Conservation (phyloP, 2,329 filamentous ascomycete genomes). For the Aspergillus luchuensis region DNA sequence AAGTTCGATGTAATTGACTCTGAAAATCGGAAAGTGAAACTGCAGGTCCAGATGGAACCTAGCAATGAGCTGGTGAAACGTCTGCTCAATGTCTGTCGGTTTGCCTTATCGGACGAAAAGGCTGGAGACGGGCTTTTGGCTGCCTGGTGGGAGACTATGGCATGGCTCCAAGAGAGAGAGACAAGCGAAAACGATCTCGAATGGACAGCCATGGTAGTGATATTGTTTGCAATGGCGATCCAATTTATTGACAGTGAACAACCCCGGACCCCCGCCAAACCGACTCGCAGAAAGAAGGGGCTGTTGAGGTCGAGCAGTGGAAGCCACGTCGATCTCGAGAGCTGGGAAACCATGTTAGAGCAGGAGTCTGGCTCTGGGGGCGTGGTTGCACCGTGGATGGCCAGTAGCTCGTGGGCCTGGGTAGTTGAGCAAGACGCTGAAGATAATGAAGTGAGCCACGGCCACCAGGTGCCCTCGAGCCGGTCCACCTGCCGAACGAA, state of each 20-base stretch:
- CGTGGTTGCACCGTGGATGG: constrained; percentile 52
- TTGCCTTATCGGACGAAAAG: constrained; percentile 61
- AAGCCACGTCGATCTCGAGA: constrained; percentile 46
- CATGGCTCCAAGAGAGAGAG: constrained; percentile 63
- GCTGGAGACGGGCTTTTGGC: constrained; percentile 64
- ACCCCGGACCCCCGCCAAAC: constrained; percentile 34
- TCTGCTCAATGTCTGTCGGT: constrained; percentile 63
- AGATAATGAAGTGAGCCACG: constrained; percentile 18
- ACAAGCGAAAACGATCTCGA: constrained; percentile 57
- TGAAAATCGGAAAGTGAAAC: constrained; percentile 64
- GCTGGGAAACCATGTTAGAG: constrained; percentile 53
- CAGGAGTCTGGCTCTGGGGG: constrained; percentile 47
- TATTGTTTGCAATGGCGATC: constrained; percentile 66
- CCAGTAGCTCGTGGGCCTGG: constrained; percentile 71
- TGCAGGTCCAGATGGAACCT: constrained; percentile 69
- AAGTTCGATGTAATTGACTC: constrained; percentile 67
- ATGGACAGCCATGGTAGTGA: constrained; percentile 68
- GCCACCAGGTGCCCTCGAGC: constrained; percentile 25
- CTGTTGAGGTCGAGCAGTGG: constrained; percentile 55
- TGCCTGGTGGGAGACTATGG: constrained; percentile 73
- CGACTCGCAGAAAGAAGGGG: constrained; percentile 44
- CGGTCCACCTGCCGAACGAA: constrained; percentile 40
- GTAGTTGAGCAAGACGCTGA: constrained; percentile 60
- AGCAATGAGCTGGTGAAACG: constrained; percentile 62
- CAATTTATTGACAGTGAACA: constrained; percentile 53